Evolutionary conservation across 352 stramenopile genomes (phyloP), one percentile per base, ranked within the genome.

Genomic region (Plasmopara viticola): DNA sequence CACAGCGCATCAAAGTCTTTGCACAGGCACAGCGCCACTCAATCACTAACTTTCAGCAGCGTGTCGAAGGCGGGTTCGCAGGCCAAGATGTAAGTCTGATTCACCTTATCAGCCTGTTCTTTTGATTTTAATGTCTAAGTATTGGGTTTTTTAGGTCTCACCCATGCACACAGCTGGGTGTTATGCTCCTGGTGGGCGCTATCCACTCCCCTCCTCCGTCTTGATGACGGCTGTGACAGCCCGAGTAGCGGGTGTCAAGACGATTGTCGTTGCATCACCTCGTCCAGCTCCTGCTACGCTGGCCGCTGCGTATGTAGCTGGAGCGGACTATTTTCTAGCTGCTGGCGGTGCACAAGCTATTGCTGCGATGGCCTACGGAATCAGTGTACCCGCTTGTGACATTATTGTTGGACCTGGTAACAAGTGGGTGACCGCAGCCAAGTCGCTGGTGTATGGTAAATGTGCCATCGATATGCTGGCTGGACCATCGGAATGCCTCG

Each of bases 391-490:
- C 0, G 31, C 79, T 8, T 98, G 94, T 65, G 96, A 99, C 75
- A 97, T 99, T 56, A 98, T 99, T 64, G 96, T 98, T 25, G 97
- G 97, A 31, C 97, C 97, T 1, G 97, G 97, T 28, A 99, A 99
- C 82, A 98, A 98, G 70, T 99, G 95, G 95, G 97, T 99, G n/a
- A 99, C 96, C 9, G 96, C 96, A 1, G 97, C 97, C 50, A 99
- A 99, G 72, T 96, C 84, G 31, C 84, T 99, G 13, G 95, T 99
- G 37, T 96, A 87, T 64, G 95, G 91, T 62, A 93, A 96, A 58
- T 98, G 95, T 66, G 95, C 90, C 14, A 99, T 99, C 68, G 97
- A 99, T 76, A 99, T 99, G 97, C 72, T 99, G 29, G 97, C 97
- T 0, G 97, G 97, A 13, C 97, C 97, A 8, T 98, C 89, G 17